Evolutionary conservation across 2,329 filamentous ascomycete species (phyloP).

Genomic region (Penicillium sp.): DNA sequence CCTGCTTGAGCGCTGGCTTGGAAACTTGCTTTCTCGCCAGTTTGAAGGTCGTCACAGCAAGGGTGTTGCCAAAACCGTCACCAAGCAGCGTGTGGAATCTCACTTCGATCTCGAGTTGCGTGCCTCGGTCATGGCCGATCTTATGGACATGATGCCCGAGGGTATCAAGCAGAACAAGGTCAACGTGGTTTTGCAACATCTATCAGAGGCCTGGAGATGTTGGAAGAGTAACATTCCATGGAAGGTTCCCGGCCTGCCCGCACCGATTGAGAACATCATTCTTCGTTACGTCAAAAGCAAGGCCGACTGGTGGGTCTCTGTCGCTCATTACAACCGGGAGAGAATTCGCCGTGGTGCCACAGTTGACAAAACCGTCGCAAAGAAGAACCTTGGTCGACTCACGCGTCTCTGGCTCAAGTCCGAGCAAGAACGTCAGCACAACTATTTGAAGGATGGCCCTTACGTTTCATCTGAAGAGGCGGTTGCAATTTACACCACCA

Average conservation of each 20-base stretch:
- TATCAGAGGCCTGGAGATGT: conserved; percentile 97
- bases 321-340: conserved; percentile 98
- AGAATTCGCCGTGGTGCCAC: conserved; percentile 94
- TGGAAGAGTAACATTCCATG: conserved; percentile 99
- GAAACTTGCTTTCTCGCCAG: conserved; percentile 92
- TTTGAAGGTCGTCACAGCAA: conserved; percentile 99
- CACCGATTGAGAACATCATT: conserved; percentile 98
- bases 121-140: conserved; percentile 96
- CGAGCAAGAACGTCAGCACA: conserved; percentile 97
- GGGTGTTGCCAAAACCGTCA: conserved; percentile 97
- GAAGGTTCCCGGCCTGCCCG: conserved; percentile 96
- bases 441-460: conserved; percentile 98
- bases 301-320: conserved; percentile 99
- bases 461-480: conserved; percentile 98
- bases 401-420: conserved; percentile 97
- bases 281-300: conserved; percentile 98
- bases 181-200: conserved; percentile 93
- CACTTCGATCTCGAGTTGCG: conserved; percentile 97
- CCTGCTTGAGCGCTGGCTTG: conserved; percentile 92
- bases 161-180: conserved; percentile 99
- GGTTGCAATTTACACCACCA: conserved; percentile 97
- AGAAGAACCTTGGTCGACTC: conserved; percentile 95
- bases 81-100: conserved; percentile 97
- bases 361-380: conserved; percentile 97
- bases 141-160: conserved; percentile 99